Evolutionary conservation across 805 yeast genomes (phyloP), one percentile per base, ranked within the genome.

Genomic region (Geotrichum ghanense): DNA sequence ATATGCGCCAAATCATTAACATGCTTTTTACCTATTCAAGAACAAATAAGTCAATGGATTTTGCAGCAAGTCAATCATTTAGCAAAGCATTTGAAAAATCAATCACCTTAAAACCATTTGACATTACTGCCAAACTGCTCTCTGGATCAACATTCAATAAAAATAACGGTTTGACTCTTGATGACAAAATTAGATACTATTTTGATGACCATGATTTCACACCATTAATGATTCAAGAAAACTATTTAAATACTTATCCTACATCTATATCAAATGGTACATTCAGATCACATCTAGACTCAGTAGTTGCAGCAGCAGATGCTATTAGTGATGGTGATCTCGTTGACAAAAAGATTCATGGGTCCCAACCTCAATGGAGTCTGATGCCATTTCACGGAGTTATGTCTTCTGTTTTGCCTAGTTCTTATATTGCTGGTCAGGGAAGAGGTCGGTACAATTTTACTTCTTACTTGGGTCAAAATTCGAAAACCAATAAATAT

Each of bases 171-270:
- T 72, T 75, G 48, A 71, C 79, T 2, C 62, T 90, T 51, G 83
- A 81, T 62, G 95, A 87, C 51, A 85, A 87, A 59, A 80, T 90
- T 57, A 90, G 84, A 56, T 72, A 87, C 45, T 92, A 89, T 60
- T 92, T 92, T 69, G 88, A 87, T 63, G 98, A 92, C 64, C 84
- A 86, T 65, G 96, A 88, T 59, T 83, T 92, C 61, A 80, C 95
- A 1, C 97, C 98, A 3, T 71, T 92, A 50, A 90, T 92, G 97
- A 76, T 92, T 45, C 97, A 90, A 60, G 98, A 92, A 62, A 92
- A 92, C 65, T 92, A 92, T 61, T 63, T 86, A 43, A 66, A 66
- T 26, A 80, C 95, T 0, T 68, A 67, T 37, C 95, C 68, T 17
- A 39, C 56, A 45, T 19, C 51, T 42, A 40, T 51, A 53, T 64